phyloP scores from a whole-genome alignment of 768 basidiomycete genomes.

The Hysterangium stoloniferum region DNA sequence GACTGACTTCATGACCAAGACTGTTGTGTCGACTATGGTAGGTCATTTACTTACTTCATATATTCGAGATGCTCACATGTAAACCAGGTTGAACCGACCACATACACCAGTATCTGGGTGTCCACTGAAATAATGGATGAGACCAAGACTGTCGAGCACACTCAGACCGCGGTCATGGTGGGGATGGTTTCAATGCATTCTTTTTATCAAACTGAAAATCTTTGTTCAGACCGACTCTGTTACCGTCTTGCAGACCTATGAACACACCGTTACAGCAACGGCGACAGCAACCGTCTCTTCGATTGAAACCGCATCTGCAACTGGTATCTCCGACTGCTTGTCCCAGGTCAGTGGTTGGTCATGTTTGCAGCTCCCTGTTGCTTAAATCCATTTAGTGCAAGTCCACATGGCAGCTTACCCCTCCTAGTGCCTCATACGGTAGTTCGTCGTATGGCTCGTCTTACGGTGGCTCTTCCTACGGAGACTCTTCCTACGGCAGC shows the following conservation, averaged over 20 bases:
- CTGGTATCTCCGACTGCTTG: conserved; percentile 44
- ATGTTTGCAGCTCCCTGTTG: conserved; percentile 9
- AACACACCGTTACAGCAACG: conserved; percentile 28
- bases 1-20: conserved; percentile 28
- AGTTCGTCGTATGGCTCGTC: conserved; percentile 2
- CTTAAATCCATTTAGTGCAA: conserved; percentile 40
- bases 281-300: conserved; percentile 28
- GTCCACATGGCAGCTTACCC: conserved; percentile 42
- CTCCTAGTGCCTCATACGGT: conserved; percentile 8
- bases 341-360: conserved; percentile 29
- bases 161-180: conserved; percentile 26
- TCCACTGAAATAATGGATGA: conserved; percentile 19
- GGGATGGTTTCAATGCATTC: not conserved
- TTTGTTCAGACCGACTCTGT: conserved; percentile 29
- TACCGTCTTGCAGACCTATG: conserved; percentile 40
- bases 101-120: conserved; percentile 44
- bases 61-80: not conserved
- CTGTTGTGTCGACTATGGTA: conserved; percentile 35
- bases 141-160: conserved; percentile 50
- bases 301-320: conserved; percentile 32
- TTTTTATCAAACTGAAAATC: not conserved
- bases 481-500: not conserved
- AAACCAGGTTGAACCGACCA: conserved; percentile 45
- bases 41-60: not conserved
- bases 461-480: conserved; percentile 1